phyloP scores from a whole-genome alignment of 2,329 filamentous ascomycete species.

The Nemania bipapillata region DNA sequence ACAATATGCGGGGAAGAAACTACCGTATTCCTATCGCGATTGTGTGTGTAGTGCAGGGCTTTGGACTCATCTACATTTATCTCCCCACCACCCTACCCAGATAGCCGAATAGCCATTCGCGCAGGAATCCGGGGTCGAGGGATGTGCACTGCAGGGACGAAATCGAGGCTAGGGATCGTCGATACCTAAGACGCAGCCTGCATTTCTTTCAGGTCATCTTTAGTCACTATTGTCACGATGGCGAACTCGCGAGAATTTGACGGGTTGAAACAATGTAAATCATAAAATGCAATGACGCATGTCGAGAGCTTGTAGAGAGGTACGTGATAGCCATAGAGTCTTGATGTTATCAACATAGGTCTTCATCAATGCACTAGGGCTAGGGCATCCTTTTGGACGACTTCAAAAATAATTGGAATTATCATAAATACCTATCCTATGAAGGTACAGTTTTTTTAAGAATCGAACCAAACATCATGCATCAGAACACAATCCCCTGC shows the following conservation, averaged over 20 bases:
- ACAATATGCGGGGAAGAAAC: conserved; percentile 1
- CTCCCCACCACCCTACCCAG: conserved; percentile 15
- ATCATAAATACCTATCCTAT: not conserved
- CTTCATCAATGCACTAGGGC: not conserved
- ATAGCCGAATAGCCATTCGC: conserved; percentile 2
- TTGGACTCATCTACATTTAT: conserved; percentile 24
- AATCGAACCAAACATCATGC: not conserved
- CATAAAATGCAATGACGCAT: not conserved
- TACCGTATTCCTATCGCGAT: conserved; percentile 3
- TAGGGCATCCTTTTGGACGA: not conserved
- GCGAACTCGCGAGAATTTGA: not conserved
- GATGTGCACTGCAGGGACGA: conserved; percentile 8
- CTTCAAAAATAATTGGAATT: not conserved
- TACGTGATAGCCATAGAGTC: not conserved
- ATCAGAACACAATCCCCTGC: conserved; percentile 2
- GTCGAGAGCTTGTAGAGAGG: not conserved
- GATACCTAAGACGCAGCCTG: conserved; percentile 1
- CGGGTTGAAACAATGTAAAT: not conserved
- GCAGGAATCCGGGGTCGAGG: conserved; percentile 18
- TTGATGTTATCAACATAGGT: conserved; percentile 4
- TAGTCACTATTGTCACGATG: conserved; percentile 28
- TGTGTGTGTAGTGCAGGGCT: not conserved
- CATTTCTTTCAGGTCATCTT: conserved; percentile 28
- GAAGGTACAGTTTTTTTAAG: conserved; percentile 8
- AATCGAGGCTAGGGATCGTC: conserved; percentile 14